Conservation (phyloP, 2,329 filamentous ascomycete genomes). For the Diaporthe humulicola region DNA sequence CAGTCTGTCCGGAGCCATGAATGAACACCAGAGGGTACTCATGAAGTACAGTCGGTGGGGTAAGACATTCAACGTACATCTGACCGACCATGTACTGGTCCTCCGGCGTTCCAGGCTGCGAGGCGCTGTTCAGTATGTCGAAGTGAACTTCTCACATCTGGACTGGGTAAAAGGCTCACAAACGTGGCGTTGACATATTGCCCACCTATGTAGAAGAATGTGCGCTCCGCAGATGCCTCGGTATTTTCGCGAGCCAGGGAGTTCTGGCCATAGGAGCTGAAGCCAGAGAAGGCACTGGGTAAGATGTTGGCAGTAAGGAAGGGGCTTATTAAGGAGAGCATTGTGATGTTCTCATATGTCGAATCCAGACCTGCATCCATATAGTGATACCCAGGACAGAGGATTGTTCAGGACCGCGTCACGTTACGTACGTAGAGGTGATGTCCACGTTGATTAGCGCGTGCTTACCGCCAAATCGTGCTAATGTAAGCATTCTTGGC, state of each 20-base stretch:
- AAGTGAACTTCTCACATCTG: too few species aligned
- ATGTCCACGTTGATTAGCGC: too few species aligned
- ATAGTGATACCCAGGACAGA: neutral
- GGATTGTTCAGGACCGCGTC: neutral
- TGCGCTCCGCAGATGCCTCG: neutral
- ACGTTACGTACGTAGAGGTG: neutral
- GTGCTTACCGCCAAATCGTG: too few species aligned
- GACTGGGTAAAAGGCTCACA: neutral
- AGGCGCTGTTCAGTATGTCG: neutral
- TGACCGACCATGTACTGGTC: conserved; percentile 27
- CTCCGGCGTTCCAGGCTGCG: neutral
- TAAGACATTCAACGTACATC: conserved; percentile 37
- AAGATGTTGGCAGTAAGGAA: neutral
- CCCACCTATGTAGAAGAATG: conserved; percentile 17
- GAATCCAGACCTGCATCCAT: neutral
- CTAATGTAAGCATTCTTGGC: too few species aligned
- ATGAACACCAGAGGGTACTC: conserved; percentile 32
- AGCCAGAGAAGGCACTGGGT: neutral
- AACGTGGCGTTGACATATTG: conserved; percentile 14
- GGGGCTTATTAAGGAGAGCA: neutral
- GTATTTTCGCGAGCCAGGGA: neutral
- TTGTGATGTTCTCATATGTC: neutral
- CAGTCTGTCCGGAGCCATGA: conserved; percentile 27
- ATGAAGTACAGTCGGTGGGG: neutral
- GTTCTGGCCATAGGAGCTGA: neutral